Base-by-base conservation (phyloP, 139 green algal genomes). In the Micractinium sp. region DNA sequence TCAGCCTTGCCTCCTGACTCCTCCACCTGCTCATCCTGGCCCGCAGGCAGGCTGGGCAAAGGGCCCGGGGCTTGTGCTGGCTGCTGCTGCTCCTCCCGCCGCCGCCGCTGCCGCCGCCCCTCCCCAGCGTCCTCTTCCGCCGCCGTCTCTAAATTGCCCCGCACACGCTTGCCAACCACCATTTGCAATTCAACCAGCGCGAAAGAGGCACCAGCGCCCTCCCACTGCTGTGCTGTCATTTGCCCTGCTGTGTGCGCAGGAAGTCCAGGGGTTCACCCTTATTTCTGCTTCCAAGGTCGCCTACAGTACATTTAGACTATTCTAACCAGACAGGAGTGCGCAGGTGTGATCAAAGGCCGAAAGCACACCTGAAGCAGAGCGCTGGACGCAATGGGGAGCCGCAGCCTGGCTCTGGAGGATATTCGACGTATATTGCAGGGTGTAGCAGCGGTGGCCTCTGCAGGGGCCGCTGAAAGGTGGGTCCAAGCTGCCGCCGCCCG, bases 401-500 rank as follows among this genome's bases (percentile, higher is more conserved):
- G 82, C 5, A 39, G 36, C 36, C 35, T 96, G 0, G 92, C 96
- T 39, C 47, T 96, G 0, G 93, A 97, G 29, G 95, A 97, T 89
- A 88, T 92, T 1, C 88, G 92, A 0, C 92, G 93, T 15, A 86
- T 97, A 13, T 47, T 95, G 35, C 84, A 90, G 0, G 95, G 95
- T 0, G 41, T 96, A 2, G 90, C 81, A 2, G 73, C 96, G 23
- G 93, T 97, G 41, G 93, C 92, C 9, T 88, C 92, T 0, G 89
- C 74, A 2, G 92, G 91, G 67, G 95, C 94, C 18, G 85, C 92
- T 2, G 91, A 97, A 53, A 97, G 93, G 91, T 93, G 61, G 12
- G 82, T 16, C 5, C 63, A 25, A n/a, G 63, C 23, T 74, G 31
- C 22, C 60, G 67, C 67, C 13, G 4, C 38, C 27, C 3, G 41